Base-by-base conservation (phyloP, 176 grass and related monocot genomes). In the Olyra latifolia region DNA sequence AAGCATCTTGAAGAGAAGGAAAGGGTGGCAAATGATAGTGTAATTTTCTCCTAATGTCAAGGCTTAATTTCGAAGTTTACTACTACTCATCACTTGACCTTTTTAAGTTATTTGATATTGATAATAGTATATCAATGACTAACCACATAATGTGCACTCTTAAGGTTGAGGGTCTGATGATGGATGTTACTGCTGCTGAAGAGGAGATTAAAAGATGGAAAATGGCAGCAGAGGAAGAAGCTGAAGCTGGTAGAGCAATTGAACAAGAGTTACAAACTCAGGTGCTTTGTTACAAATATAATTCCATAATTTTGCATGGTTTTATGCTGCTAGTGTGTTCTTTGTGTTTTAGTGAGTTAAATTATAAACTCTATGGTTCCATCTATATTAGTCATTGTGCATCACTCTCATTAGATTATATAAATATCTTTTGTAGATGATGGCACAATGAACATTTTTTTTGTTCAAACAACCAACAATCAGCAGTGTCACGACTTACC, bases 131-230 rank as follows among this genome's bases (percentile, higher is more conserved):
- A 19, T 53, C 44, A 74, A 44, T 23, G 20, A 63, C 2, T 77
- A 77, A 89, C 16, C 1, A 0, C 5, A 50, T 49, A 65, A 2
- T 25, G 8, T 84, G 53, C 48, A 88, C 62, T 71, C 53, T 70
- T 87, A 88, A 98, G 97, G 90, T 99, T 85, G 97, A 99, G 49
- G 97, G 86, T 12, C 88, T 99, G 28, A 96, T 99, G 93, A 86
- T 95, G 88, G 97, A 99, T 3, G 87, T 99, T 44, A 73, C 93
- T 38, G 93, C 93, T 82, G 84, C 97, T 74, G 97, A 95, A 89
- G 97, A 99, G 82, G 97, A 99, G 81, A 93, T 99, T 81, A 83
- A 88, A 69, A 93, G 93, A 80, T 99, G 97, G 97, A 99, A 99
- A 84, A 84, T 82, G 69, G 97, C 97, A 72, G 93, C 97, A 46